Base-by-base conservation (phyloP, 2,329 filamentous ascomycete species). In the Achaetomium macrosporum region DNA sequence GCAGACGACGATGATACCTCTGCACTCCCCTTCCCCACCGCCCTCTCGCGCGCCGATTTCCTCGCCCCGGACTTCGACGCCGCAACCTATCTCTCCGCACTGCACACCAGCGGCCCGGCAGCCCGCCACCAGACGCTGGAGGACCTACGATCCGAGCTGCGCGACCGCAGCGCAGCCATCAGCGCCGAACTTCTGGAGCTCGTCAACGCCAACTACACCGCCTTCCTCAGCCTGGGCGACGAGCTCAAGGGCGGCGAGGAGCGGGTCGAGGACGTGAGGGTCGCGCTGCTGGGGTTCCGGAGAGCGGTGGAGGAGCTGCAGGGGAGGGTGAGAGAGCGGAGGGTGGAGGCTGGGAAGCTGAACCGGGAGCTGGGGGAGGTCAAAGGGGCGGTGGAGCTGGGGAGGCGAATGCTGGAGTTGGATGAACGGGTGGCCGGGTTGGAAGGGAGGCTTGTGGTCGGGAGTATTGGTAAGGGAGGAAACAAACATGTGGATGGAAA, bases 41-140 rank as follows among this genome's bases (percentile, higher is more conserved):
- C 91, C 3, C 82, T 99, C 15, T 82, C 88, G 1, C 87, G 93
- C 53, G 75, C 78, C 54, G 89, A 93, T 65, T 99, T 99, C 71
- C 80, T 96, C 7, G 73, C 81, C 2, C 78, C 82, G 3, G 70
- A 83, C 60, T 99, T 99, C 69, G 83, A 89, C 57, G 85, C 95
- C 0, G 81, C 88, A 2, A 74, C 75, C 2, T 99, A 96, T 68
- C 85, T 99, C 43, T 90, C 70, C 1, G 62, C 60, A 0, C 59
- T 69, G 1, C 66, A 65, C 52, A 62, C 61, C 17, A 63, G 62
- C 53, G 59, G 60, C 1, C 64, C 63, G 0, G 82, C 84, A 1
- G 82, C 84, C 17, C 87, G 93, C 1, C 93, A 99, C 69, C 93
- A 99, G 69, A 96, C 92, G 0, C 87, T 99, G 44, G 91, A 96